These are phyloP conservation scores for Pythium rishiriense DNA, from an alignment of 352 stramenopile genomes.

Conservation along the genomic window DNA sequence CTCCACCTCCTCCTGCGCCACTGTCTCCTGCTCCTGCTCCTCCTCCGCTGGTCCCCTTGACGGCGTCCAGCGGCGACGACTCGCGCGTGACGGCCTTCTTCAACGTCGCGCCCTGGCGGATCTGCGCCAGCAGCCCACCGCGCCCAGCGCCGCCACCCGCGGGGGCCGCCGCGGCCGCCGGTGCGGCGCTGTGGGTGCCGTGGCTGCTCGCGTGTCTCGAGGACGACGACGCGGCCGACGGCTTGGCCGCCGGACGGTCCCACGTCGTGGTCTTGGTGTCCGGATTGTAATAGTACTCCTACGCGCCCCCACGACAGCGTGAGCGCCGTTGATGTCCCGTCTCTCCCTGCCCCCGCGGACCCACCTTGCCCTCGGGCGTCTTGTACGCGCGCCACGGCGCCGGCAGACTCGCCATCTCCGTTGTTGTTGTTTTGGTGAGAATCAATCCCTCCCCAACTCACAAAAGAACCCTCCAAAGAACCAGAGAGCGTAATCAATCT, in stretches of 20 bases:
- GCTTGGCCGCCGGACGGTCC: slow-evolving; percentile 45
- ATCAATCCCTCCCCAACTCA: background rate
- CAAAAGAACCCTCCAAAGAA: background rate
- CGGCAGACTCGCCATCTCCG: slow-evolving; percentile 37
- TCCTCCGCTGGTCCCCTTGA: slow-evolving; percentile 15
- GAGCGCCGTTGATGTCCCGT: too few species aligned
- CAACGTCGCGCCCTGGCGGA: slow-evolving; percentile 64
- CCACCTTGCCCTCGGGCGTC: slow-evolving; percentile 82
- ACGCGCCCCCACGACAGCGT: background rate
- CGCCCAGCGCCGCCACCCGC: slow-evolving; percentile 39
- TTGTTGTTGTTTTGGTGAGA: background rate
- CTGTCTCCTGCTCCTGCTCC: slow-evolving; percentile 7
- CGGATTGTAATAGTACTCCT: slow-evolving; percentile 93
- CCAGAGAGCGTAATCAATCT: slow-evolving; percentile 1
- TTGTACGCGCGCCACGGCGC: slow-evolving; percentile 85
- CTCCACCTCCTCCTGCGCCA: slow-evolving; percentile 18
- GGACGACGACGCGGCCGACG: slow-evolving; percentile 15
- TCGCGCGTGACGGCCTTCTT: slow-evolving; percentile 83
- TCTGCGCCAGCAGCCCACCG: slow-evolving; percentile 63
- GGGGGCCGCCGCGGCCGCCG: slow-evolving; percentile 8
- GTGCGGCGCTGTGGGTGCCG: slow-evolving; percentile 20
- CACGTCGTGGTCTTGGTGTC: slow-evolving; percentile 88
- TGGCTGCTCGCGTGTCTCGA: slow-evolving; percentile 21
- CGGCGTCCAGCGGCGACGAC: slow-evolving; percentile 54
- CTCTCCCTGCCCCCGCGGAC: background rate